phyloP scores from a whole-genome alignment of 208 protist genomes.

The Trypanosoma caninum region DNA sequence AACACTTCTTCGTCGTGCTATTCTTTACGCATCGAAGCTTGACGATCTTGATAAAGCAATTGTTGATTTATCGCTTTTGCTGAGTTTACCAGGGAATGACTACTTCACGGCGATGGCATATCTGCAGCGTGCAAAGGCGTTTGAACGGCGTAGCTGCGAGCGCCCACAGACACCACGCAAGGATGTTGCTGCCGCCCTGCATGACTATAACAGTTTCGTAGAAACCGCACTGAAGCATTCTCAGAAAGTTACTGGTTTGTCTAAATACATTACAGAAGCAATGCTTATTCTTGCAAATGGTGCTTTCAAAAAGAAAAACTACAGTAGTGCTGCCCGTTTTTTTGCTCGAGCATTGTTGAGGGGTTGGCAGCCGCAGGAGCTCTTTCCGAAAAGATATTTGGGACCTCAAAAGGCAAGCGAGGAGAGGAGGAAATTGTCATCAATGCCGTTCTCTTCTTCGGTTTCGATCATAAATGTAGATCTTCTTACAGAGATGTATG shows the following conservation, averaged over 20 bases:
- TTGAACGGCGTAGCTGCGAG: conserved; percentile 33
- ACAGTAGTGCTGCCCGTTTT: conserved; percentile 49
- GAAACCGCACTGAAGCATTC: conserved; percentile 18
- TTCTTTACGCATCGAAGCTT: conserved; percentile 49
- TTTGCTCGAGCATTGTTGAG: conserved; percentile 69
- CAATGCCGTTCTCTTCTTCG: not conserved
- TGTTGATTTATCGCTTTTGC: conserved; percentile 71
- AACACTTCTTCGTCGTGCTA: conserved; percentile 75
- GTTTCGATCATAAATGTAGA: conserved; percentile 20
- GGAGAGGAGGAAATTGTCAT: too few species aligned
- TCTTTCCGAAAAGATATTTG: not conserved
- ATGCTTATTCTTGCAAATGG: conserved; percentile 79
- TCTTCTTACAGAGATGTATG: conserved; percentile 70
- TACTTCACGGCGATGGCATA: conserved; percentile 65
- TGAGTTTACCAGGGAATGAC: conserved; percentile 41
- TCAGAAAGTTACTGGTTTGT: conserved; percentile 11
- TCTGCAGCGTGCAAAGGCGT: conserved; percentile 70
- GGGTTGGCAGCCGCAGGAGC: conserved; percentile 57
- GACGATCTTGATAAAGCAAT: conserved; percentile 68
- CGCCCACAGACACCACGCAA: conserved; percentile 26
- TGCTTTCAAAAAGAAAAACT: conserved; percentile 55
- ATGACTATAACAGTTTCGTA: conserved; percentile 58
- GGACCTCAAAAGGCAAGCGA: not conserved
- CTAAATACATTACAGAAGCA: conserved; percentile 58
- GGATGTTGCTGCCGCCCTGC: conserved; percentile 51